Evolutionary conservation across 352 stramenopile genomes (phyloP).

Genomic region (Globisporangium parvum): DNA sequence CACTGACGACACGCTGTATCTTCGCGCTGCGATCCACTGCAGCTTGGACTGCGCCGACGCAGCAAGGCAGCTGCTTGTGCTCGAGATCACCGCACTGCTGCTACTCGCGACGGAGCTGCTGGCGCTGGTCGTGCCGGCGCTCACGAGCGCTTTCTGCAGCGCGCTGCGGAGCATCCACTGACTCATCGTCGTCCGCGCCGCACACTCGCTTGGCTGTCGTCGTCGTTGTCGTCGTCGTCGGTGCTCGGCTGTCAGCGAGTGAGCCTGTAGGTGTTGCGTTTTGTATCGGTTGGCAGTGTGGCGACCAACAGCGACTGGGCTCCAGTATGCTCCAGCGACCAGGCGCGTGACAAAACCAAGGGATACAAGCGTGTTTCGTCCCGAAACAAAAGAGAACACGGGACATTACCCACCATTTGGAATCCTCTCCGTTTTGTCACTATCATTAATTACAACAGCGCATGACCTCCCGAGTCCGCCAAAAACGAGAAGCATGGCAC

Average conservation of each 20-base stretch:
- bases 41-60: conserved; percentile 5
- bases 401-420: neutral
- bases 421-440: neutral
- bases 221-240: neutral
- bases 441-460: neutral
- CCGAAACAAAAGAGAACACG: neutral
- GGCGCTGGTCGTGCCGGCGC: neutral
- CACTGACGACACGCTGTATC: conserved; percentile 26
- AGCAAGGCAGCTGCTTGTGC: neutral
- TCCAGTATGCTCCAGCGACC: neutral
- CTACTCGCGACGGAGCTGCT: neutral
- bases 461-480: neutral
- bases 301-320: neutral
- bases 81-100: neutral
- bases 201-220: neutral
- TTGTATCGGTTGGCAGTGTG: conserved; percentile 9
- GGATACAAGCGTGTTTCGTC: neutral
- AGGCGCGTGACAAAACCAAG: neutral
- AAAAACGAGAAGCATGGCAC: neutral
- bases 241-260: conserved; percentile 1
- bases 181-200: conserved; percentile 14
- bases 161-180: conserved; percentile 37
- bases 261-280: neutral
- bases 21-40: conserved; percentile 7
- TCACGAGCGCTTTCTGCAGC: conserved; percentile 17